phyloP scores from a whole-genome alignment of 305 asterid species.

The Solanum aculeatissimum region DNA sequence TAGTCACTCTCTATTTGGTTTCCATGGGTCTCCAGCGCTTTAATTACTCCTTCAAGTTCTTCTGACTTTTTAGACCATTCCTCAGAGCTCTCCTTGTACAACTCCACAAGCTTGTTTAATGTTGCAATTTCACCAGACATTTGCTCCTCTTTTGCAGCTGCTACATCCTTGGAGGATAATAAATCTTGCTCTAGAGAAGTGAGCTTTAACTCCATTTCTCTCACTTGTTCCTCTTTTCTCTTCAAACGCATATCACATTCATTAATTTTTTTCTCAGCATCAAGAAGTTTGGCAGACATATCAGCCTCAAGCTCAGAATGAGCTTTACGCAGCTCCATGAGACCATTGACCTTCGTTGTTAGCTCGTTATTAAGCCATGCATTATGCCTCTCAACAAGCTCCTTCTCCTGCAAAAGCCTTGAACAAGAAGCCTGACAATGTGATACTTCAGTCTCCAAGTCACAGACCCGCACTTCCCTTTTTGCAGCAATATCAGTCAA shows the following conservation, averaged over 20 bases:
- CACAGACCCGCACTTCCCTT: slow-evolving; percentile 57
- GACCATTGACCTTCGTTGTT: slow-evolving; percentile 45
- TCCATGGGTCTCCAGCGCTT: slow-evolving; percentile 85
- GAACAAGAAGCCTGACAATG: slow-evolving; percentile 47
- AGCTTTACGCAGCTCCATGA: slow-evolving; percentile 56
- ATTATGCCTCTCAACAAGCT: slow-evolving; percentile 88
- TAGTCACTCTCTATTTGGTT: slow-evolving; percentile 62
- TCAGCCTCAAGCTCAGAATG: slow-evolving; percentile 74
- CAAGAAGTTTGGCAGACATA: slow-evolving; percentile 65
- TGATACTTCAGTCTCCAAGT: slow-evolving; percentile 62
- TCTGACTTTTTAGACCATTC: slow-evolving; percentile 98
- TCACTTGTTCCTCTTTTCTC: slow-evolving; percentile 52
- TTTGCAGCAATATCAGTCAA: slow-evolving; percentile 57
- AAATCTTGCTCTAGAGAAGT: slow-evolving; percentile 61
- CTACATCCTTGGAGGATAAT: slow-evolving; percentile 59
- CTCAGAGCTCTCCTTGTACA: slow-evolving; percentile 86
- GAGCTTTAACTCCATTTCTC: slow-evolving; percentile 77
- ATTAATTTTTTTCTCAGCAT: slow-evolving; percentile 55
- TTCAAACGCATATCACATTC: slow-evolving; percentile 45
- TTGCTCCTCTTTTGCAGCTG: slow-evolving; percentile 59
- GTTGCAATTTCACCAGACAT: slow-evolving; percentile 71
- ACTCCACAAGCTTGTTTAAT: slow-evolving; percentile 70
- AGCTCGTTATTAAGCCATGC: slow-evolving; percentile 92
- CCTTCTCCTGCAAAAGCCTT: slow-evolving; percentile 79
- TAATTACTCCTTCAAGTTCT: slow-evolving; percentile 94